Base-by-base conservation (phyloP, 2,329 filamentous ascomycete species). In the Arthrobotrys musiformis region DNA sequence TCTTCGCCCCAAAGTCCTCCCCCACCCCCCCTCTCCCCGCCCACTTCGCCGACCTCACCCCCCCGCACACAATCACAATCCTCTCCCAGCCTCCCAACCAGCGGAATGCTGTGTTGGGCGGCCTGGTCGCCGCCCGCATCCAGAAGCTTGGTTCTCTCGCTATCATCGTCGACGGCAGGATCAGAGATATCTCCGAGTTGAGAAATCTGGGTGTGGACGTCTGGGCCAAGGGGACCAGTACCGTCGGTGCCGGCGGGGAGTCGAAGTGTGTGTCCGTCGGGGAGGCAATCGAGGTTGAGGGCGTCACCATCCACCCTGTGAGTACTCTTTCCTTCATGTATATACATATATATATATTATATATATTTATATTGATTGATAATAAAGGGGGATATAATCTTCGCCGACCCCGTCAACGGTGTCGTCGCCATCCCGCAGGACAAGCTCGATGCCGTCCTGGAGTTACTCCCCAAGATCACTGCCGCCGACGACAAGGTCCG, bases 91-190 rank as follows among this genome's bases (percentile, higher is more conserved):
- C 91, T 0, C 81, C 85, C 0, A 86, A 85, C 0, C 90, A 93
- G 82, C 86, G 86, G 62, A 92, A 91, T 83, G 91, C 91, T 4
- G 87, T 92, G 6, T 86, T 92, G 4, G 92, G 92, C n/a, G 91
- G 91, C 17, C 92, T 93, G 79, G 91, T 93, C 87, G 91, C 90
- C 4, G 85, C 88, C 30, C 86, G 91, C 19, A 91, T 93, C 87
- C 89, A 89, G 80, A 82, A 86, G 13, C 85, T 90, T 9, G 87
- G 88, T 13, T 88, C 88, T 17, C 85, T 85, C 79, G 90, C 86
- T 1, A 86, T 91, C 9, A 84, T 93, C n/a, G 89, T 92, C 6
- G 87, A 89, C 79, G 91, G 91, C 0, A 85, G 91, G 42, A 88
- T 91, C 4, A 86, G 91, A 77, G 92, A 93, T 84, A 80, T 93